Evolutionary conservation across 345 rosid species (phyloP), one percentile per base, ranked within the genome.

Genomic region (Nasturtium officinale): DNA sequence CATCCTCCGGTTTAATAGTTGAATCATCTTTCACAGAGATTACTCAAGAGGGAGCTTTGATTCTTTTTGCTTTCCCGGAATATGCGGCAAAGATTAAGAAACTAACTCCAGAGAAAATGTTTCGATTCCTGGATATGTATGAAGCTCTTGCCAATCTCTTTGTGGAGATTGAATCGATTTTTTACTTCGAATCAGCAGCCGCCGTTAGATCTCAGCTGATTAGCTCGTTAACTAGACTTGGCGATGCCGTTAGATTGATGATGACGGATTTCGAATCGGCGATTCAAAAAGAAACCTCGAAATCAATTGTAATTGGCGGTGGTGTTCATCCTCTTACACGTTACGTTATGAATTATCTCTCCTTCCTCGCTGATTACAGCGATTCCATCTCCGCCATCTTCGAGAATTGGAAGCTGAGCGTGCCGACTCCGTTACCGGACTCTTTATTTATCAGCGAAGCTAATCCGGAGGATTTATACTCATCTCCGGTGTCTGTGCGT

Each of bases 261-360:
- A 64, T 92, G 30, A 61, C 80, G 3, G 96, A 85, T 2, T 88
- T 92, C 72, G 95, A 92, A 42, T 29, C 82, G 2, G 87, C 91
- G 1, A 86, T 92, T 62, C 82, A 80, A 62, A 90, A 86, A 58
- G 90, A 87, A 65, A 59, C 71, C 5, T 88, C 96, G 0, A 90
- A 81, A 60, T 18, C 68, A 10, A 61, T 79, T 1, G 15, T 83
- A 0, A 84, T 86, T 43, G 91, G 96, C 37, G 98, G 92, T 0
- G 96, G 92, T 0, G 77, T 90, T 62, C 98, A 92, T 63, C 96
- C 96, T 1, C 81, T 90, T 2, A 88, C 91, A 0, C 89, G 94
- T 29, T 87, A 90, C 64, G 90, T 89, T 1, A 90, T 88, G 96
- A 90, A 92, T 64, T 92, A 90, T 80, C 69, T 90, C 73, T 38